phyloP scores from a whole-genome alignment of 768 basidiomycete species.

The Bullera alba region DNA sequence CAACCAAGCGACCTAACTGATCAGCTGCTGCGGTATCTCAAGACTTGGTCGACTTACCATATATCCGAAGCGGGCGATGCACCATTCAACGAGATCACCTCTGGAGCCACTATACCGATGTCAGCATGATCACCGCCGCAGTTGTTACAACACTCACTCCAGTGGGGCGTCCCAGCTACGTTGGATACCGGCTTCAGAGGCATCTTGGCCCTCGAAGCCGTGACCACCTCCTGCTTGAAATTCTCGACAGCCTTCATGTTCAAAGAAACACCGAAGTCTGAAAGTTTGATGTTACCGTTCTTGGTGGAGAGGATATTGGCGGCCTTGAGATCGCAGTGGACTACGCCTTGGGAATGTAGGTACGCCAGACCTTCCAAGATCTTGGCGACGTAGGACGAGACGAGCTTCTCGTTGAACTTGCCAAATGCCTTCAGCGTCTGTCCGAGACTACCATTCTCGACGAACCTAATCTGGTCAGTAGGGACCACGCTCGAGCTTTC shows the following conservation, averaged over 20 bases:
- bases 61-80: conserved; percentile 54
- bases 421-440: conserved; percentile 91
- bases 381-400: conserved; percentile 89
- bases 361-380: conserved; percentile 93
- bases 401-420: conserved; percentile 82
- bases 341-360: conserved; percentile 62
- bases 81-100: conserved; percentile 91
- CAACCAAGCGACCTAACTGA: conserved; percentile 77
- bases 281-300: conserved; percentile 92
- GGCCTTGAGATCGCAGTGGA: conserved; percentile 96
- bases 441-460: conserved; percentile 90
- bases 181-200: conserved; percentile 47
- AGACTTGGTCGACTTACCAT: conserved; percentile 9
- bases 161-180: conserved; percentile 79
- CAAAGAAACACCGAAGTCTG: conserved; percentile 95
- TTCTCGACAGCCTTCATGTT: conserved; percentile 76
- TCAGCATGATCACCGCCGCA: background rate
- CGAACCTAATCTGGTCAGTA: conserved; percentile 61
- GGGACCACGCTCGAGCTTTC: conserved; percentile 2
- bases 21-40: conserved; percentile 1
- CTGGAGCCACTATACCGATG: conserved; percentile 67
- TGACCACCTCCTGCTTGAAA: conserved; percentile 57
- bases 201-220: conserved; percentile 7
- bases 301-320: conserved; percentile 99
- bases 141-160: too few species aligned